These are phyloP conservation scores for Ramalina peruviana DNA, from an alignment of 495 filamentous ascomycete species.

Conservation along the genomic window DNA sequence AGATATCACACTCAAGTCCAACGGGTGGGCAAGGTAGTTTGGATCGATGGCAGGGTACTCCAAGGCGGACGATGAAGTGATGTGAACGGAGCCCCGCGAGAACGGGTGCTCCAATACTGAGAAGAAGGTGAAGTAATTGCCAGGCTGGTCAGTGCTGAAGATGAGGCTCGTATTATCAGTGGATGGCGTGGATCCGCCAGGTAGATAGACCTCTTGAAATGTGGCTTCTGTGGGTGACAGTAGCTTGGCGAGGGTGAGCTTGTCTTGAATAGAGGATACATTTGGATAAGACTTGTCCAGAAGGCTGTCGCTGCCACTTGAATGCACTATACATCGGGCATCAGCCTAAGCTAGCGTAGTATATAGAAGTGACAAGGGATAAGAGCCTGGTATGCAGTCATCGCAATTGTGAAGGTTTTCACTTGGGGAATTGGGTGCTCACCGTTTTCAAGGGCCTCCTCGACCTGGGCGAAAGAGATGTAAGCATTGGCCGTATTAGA, in stretches of 20 bases:
- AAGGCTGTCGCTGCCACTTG: not conserved
- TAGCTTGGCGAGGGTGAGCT: slow-evolving; percentile 1
- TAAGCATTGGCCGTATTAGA: slow-evolving; percentile 8
- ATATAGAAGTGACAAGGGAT: not conserved
- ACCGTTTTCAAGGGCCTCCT: slow-evolving; percentile 5
- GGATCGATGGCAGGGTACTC: slow-evolving; percentile 36
- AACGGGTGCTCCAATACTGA: slow-evolving; percentile 31
- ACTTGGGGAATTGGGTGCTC: not conserved
- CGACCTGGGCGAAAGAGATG: slow-evolving; percentile 10
- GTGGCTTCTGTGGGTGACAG: slow-evolving; percentile 4
- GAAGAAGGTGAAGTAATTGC: slow-evolving; percentile 13
- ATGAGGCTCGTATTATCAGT: slow-evolving; percentile 5
- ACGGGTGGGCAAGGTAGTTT: slow-evolving; percentile 36
- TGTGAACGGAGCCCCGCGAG: slow-evolving; percentile 45
- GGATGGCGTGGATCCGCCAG: not conserved
- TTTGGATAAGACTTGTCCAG: not conserved
- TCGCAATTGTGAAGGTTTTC: not conserved
- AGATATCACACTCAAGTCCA: slow-evolving; percentile 29
- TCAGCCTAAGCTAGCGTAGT: too few relatives aligned
- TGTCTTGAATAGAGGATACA: not conserved
- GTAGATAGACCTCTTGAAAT: slow-evolving; percentile 7
- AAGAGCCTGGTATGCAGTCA: not conserved
- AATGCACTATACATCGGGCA: too few relatives aligned
- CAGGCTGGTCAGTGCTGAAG: slow-evolving; percentile 6
- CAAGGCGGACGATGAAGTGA: slow-evolving; percentile 23